Evolutionary conservation across 768 basidiomycete species (phyloP), one percentile per base, ranked within the genome.

Genomic region (Boletus edulis): DNA sequence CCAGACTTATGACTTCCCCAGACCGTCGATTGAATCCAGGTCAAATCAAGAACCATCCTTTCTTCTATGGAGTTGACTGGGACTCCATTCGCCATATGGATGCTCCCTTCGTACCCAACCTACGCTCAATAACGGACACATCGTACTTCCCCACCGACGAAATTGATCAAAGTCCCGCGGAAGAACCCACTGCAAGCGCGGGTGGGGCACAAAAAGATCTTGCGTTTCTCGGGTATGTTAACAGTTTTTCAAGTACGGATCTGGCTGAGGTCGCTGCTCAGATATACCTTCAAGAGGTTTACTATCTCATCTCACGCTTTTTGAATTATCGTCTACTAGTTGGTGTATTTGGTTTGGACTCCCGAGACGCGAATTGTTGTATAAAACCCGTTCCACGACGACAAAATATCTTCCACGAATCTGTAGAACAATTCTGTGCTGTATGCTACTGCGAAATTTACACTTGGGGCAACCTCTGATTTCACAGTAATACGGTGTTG

Each of bases 141-240:
- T 94, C 93, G n/a, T 97, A 97, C 75, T 97, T 97, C 82, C 95
- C 95, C 1, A 94, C 90, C 3, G 94, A 97, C 56, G 93, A 96
- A 62, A 80, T 95, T 51, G 91, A 95, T 53, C 89, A 94, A 72
- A 86, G 62, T 3, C 75, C 82, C 11, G 79, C 81, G 46, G 79
- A 81, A 56, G 60, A 68, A 12, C 62, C 76, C 24, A 57, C 69
- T 24, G 75, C 80, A 39, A 58, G 74, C 46, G 61, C 59, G 1
- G 68, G 71, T 43, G 75, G 69, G 18, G 76, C 80, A 27, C 73
- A 76, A 65, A 83, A 80, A 61, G 85, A 86, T 67, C 66, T 86
- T 39, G 83, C 84, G n/a, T 85, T 86, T 72, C 77, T 86, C 14
- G 84, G 84, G 84, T 84, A 48, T 29, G 78, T 69, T 24, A 20